These are phyloP conservation scores for Thyridium curvatum DNA, from an alignment of 2,329 filamentous ascomycete genomes.

Conservation along the genomic window DNA sequence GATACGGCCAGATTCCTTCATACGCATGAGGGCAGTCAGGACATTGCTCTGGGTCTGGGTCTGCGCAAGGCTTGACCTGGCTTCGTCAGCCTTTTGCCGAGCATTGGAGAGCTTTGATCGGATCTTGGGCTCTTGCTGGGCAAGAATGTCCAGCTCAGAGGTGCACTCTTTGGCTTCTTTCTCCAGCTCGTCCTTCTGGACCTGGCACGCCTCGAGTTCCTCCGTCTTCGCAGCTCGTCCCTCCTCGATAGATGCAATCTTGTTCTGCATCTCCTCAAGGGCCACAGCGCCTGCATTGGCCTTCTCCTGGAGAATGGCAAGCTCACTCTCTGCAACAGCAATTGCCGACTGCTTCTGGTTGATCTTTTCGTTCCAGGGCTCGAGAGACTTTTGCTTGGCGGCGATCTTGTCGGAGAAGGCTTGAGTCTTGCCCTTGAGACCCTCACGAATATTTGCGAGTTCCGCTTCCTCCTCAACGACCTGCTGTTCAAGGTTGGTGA, in stretches of 20 bases:
- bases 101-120: constrained; percentile 81
- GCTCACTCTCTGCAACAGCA: constrained; percentile 89
- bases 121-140: constrained; percentile 72
- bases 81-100: constrained; percentile 93
- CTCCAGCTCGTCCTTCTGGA: constrained; percentile 64
- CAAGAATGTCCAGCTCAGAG: constrained; percentile 65
- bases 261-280: constrained; percentile 74
- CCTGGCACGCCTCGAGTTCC: constrained; percentile 71
- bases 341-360: constrained; percentile 93
- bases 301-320: constrained; percentile 85
- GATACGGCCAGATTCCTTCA: constrained; percentile 93
- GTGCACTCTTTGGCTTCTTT: constrained; percentile 69
- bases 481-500: constrained; percentile 66
- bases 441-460: constrained; percentile 75
- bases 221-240: constrained; percentile 62
- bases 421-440: constrained; percentile 92
- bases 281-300: constrained; percentile 82
- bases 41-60: constrained; percentile 93
- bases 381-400: constrained; percentile 84
- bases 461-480: constrained; percentile 77
- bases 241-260: constrained; percentile 68
- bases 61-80: constrained; percentile 79
- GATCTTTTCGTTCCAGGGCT: constrained; percentile 96
- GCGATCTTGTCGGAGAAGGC: constrained; percentile 89
- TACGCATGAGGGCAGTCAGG: constrained; percentile 81